Base-by-base conservation (phyloP, 257 asterid genomes). In the Echium plantagineum region DNA sequence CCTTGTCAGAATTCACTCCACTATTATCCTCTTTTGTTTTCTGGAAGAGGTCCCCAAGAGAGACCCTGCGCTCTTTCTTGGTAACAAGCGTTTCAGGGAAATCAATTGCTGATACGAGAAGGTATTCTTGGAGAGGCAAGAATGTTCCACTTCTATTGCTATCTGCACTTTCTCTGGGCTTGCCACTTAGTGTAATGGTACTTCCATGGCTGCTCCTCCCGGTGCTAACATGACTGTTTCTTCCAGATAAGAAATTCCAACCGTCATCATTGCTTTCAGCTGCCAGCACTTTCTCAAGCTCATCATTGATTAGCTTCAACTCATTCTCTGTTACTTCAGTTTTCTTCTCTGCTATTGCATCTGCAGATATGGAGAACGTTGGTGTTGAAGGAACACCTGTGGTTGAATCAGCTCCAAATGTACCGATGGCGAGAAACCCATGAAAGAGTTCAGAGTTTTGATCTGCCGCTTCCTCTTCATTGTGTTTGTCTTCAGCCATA, bases 1-100 rank as follows among this genome's bases (percentile, higher is more conserved):
- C 82, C 67, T 74, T 70, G 6, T 75, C 83, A 19, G 63, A 55
- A 73, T 83, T 84, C 15, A 66, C 57, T 67, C 78, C 87, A 58
- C 61, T 67, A 67, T 61, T 76, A 18, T 90, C 96, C 61, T 90
- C 96, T 16, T 87, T 85, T 10, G 91, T 78, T 71, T 84, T 90
- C 86, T 81, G 91, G 66, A 90, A 87, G 17, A 90, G 95, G 77
- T 90, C 97, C n/a, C 95, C 96, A 15, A 90, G 91, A 6, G 96
- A 85, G 13, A 85, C 76, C 81, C 97, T 78, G 0, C 79, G 86
- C 17, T 90, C 96, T 69, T 63, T 83, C 85, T 69, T 85, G 2
- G 60, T 64, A 6, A 80, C 67, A 15, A 72, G 61, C 4, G 90
- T 74, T 38, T 85, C 94, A 16, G 79, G 77, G 60, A 71, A 57